These are phyloP conservation scores for Austroboletus eburneus DNA, from an alignment of 768 basidiomycete genomes.

Conservation along the genomic window DNA sequence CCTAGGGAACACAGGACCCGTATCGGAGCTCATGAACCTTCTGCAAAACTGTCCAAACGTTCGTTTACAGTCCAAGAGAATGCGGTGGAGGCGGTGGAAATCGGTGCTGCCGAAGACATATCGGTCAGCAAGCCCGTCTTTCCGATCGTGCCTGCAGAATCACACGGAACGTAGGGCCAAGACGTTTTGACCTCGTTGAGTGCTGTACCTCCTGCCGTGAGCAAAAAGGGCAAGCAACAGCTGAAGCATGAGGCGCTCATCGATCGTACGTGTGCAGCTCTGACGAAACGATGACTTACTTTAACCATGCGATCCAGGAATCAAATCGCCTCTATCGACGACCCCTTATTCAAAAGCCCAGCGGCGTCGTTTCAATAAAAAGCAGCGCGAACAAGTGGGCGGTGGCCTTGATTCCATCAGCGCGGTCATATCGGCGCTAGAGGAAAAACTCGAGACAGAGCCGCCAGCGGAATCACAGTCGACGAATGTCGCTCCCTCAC, in stretches of 20 bases:
- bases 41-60: slow-evolving; percentile 46
- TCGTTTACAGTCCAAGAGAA: slow-evolving; percentile 48
- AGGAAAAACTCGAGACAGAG: slow-evolving; percentile 31
- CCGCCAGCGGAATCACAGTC: slow-evolving; percentile 13
- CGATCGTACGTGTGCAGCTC: slow-evolving; percentile 43
- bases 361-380: slow-evolving; percentile 64
- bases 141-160: background rate
- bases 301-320: slow-evolving; percentile 31
- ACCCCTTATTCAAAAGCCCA: slow-evolving; percentile 72
- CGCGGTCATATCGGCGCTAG: slow-evolving; percentile 51
- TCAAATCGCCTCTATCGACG: slow-evolving; percentile 46
- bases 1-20: slow-evolving; percentile 39
- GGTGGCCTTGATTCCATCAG: slow-evolving; percentile 49
- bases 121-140: slow-evolving; percentile 35
- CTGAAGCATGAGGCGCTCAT: slow-evolving; percentile 66
- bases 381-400: slow-evolving; percentile 56
- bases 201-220: slow-evolving; percentile 27
- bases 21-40: slow-evolving; percentile 44
- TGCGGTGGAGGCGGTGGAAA: slow-evolving; percentile 44
- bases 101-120: slow-evolving; percentile 37
- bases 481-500: slow-evolving; percentile 17
- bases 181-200: slow-evolving; percentile 41
- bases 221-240: slow-evolving; percentile 66
- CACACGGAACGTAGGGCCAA: slow-evolving; percentile 34
- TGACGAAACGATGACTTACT: background rate